These are phyloP conservation scores for Platanthera zijinensis DNA, from an alignment of 106 monocot species.

Conservation along the genomic window DNA sequence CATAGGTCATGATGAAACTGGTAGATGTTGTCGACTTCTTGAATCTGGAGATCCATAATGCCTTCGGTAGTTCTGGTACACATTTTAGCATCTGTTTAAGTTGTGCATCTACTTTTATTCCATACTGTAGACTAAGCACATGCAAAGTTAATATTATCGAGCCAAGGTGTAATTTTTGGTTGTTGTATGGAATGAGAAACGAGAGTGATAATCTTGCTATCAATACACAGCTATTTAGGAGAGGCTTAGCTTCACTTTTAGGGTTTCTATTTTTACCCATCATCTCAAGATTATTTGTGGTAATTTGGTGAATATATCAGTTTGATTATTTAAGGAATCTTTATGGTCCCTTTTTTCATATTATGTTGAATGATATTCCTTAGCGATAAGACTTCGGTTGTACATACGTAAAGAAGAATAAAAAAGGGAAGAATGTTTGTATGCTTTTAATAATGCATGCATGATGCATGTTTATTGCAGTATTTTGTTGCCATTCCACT, in stretches of 20 bases:
- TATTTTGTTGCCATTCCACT: not conserved
- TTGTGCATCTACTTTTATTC: not conserved
- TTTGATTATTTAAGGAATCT: not conserved
- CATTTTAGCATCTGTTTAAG: not conserved
- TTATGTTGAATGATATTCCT: not conserved
- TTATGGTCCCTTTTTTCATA: not conserved
- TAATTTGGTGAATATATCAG: not conserved
- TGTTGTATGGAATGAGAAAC: not conserved
- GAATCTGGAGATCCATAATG: slow-evolving; percentile 72
- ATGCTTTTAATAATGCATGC: not conserved
- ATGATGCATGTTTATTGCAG: not conserved
- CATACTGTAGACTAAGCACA: not conserved
- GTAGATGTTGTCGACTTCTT: slow-evolving; percentile 89
- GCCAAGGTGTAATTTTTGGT: not conserved
- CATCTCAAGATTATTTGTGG: not conserved
- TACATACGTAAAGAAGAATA: not conserved
- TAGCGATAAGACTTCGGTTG: not conserved
- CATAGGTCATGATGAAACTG: slow-evolving; percentile 89
- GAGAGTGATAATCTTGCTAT: not conserved
- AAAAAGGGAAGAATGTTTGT: not conserved
- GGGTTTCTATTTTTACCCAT: not conserved
- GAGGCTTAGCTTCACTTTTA: not conserved
- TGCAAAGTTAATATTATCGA: not conserved
- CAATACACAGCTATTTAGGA: not conserved
- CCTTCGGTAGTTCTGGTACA: slow-evolving; percentile 79